These are phyloP conservation scores for Candida sithepensis DNA, from an alignment of 805 yeast genomes.

Conservation along the genomic window DNA sequence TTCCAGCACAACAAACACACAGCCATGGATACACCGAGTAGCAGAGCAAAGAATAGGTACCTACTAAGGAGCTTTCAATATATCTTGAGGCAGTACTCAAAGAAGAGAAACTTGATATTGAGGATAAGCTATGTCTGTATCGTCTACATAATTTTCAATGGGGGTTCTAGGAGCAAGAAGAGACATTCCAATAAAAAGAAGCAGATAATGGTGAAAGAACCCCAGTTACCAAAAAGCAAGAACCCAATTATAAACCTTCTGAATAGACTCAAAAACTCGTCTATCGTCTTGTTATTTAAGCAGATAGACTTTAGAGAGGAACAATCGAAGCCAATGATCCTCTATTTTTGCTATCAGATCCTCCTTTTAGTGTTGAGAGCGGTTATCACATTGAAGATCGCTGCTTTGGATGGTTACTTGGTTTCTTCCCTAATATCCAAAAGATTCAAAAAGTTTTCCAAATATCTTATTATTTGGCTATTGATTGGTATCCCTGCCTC, in stretches of 20 bases:
- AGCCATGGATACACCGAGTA: not conserved
- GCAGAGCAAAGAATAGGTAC: slow-evolving; percentile 6
- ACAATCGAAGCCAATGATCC: slow-evolving; percentile 10
- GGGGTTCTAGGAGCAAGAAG: slow-evolving; percentile 15
- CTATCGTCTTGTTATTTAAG: slow-evolving; percentile 14
- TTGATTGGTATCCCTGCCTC: slow-evolving; percentile 83
- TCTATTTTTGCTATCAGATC: slow-evolving; percentile 47
- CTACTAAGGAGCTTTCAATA: slow-evolving; percentile 11
- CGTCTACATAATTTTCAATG: slow-evolving; percentile 25
- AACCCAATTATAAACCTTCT: slow-evolving; percentile 1
- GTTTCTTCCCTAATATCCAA: slow-evolving; percentile 80
- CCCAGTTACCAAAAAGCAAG: not conserved
- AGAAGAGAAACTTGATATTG: slow-evolving; percentile 19
- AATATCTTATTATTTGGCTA: slow-evolving; percentile 73
- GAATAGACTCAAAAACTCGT: slow-evolving; percentile 10
- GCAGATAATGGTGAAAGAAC: not conserved
- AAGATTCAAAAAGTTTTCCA: slow-evolving; percentile 58
- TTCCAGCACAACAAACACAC: not conserved
- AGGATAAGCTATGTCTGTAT: slow-evolving; percentile 21
- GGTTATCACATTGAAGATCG: slow-evolving; percentile 72
- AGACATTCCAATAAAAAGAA: not conserved
- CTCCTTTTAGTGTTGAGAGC: slow-evolving; percentile 64
- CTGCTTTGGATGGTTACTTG: slow-evolving; percentile 78
- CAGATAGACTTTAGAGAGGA: slow-evolving; percentile 14
- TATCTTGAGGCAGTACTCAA: slow-evolving; percentile 17